These are phyloP conservation scores for Macadamia tetraphylla DNA, from an alignment of 164 flowering plant genomes.

Conservation along the genomic window DNA sequence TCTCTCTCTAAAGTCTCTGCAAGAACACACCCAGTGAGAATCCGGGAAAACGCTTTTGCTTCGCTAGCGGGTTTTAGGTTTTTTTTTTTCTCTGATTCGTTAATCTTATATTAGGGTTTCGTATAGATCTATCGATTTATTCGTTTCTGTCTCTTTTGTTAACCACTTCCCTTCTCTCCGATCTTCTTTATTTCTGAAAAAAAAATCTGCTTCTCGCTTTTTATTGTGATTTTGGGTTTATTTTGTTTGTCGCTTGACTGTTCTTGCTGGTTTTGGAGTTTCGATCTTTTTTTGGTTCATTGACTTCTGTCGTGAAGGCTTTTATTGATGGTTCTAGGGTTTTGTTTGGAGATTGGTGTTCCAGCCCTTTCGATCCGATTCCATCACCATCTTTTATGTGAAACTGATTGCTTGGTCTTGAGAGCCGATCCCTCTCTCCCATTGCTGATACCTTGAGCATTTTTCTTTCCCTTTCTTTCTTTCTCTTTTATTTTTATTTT, in stretches of 20 bases:
- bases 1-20: too few relatives aligned
- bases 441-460: neutral
- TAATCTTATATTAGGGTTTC: too few relatives aligned
- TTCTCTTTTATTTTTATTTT: too few relatives aligned
- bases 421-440: neutral
- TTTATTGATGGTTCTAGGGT: slow-evolving; percentile 10
- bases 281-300: neutral
- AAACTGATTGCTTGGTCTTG: slow-evolving; percentile 2
- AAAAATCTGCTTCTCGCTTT: neutral
- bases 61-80: too few relatives aligned
- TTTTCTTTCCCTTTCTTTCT: neutral
- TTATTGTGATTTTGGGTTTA: neutral
- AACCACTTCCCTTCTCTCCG: too few relatives aligned
- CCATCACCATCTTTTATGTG: slow-evolving; percentile 7
- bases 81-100: too few relatives aligned
- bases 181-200: too few relatives aligned
- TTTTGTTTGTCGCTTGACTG: neutral
- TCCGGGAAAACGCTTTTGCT: too few relatives aligned
- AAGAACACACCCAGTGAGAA: too few relatives aligned
- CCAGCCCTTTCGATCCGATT: slow-evolving; percentile 5
- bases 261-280: neutral
- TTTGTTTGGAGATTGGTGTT: slow-evolving; percentile 4
- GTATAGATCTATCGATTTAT: too few relatives aligned
- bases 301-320: neutral
- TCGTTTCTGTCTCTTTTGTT: neutral